Evolutionary conservation across 805 yeast genomes (phyloP).

Genomic region (Debaryomyces prosopidis): DNA sequence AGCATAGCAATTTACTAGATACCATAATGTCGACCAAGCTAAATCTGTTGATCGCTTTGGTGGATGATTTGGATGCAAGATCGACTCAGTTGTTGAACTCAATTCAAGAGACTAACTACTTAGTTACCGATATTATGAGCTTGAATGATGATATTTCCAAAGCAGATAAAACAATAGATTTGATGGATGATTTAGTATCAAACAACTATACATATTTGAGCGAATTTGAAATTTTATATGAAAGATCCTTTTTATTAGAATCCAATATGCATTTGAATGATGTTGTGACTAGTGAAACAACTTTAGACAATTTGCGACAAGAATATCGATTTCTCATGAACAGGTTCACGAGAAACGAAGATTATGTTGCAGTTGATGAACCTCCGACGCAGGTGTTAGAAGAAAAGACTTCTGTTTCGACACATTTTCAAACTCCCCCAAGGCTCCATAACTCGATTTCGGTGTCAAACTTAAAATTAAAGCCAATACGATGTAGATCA

Average conservation of each 20-base stretch:
- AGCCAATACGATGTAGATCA: conserved; percentile 38
- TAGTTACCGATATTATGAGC: conserved; percentile 20
- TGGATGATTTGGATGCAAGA: conserved; percentile 29
- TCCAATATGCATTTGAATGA: conserved; percentile 33
- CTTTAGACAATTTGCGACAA: conserved; percentile 25
- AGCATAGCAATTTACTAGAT: too few species aligned
- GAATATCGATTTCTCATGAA: conserved; percentile 29
- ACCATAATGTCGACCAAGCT: conserved; percentile 15
- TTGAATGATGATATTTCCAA: conserved; percentile 21
- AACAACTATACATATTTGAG: conserved; percentile 22
- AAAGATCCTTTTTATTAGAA: conserved; percentile 34
- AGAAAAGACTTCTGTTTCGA: neutral
- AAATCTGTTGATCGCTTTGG: conserved; percentile 32
- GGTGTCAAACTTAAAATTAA: conserved; percentile 36
- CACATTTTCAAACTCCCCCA: conserved; percentile 2
- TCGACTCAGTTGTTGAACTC: conserved; percentile 23
- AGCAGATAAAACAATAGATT: conserved; percentile 31
- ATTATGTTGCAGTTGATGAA: neutral
- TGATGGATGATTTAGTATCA: conserved; percentile 20
- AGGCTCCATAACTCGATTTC: conserved; percentile 23
- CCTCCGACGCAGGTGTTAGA: neutral
- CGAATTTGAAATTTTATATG: conserved; percentile 30
- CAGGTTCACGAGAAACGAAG: conserved; percentile 14
- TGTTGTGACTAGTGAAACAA: conserved; percentile 28
- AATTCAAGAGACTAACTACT: conserved; percentile 21